Percentiles rank a stretch among this genome's conserved stretches.
Conservation (phyloP, 1,139 yeast genomes). For the Zygoascus sp. region DNA sequence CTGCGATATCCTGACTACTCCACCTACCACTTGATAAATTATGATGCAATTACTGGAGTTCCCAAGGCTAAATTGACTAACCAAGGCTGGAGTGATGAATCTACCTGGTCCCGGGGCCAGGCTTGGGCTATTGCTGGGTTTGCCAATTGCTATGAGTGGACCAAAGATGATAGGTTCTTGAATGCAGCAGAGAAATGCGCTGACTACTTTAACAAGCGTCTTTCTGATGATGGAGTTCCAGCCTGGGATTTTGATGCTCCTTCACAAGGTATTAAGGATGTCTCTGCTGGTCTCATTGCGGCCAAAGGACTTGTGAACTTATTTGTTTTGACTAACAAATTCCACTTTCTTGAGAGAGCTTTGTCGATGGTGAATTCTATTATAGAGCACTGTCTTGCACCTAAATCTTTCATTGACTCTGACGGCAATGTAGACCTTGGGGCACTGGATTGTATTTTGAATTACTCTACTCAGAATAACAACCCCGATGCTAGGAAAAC, state of each 20-base stretch:
- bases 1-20: slow-evolving; percentile 31
- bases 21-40: slow-evolving; percentile 30
- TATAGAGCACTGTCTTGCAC: slow-evolving; percentile 7
- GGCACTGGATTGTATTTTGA: slow-evolving; percentile 13
- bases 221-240: slow-evolving; percentile 31
- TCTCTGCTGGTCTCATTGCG: slow-evolving; percentile 32
- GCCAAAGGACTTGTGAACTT: slow-evolving; percentile 24
- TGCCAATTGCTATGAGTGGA: slow-evolving; percentile 30
- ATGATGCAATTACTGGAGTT: slow-evolving; percentile 26
- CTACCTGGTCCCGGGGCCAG: slow-evolving; percentile 32
- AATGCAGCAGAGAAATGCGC: slow-evolving; percentile 29
- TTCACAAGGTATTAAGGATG: slow-evolving; percentile 26
- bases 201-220: slow-evolving; percentile 26
- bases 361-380: slow-evolving; percentile 10
- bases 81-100: slow-evolving; percentile 33
- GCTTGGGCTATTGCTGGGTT: slow-evolving; percentile 29
- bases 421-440: slow-evolving; percentile 15
- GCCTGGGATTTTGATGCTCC: slow-evolving; percentile 35
- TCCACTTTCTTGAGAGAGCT: slow-evolving; percentile 12
- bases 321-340: slow-evolving; percentile 11
- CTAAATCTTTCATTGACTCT: slow-evolving; percentile 5
- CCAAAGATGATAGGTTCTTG: slow-evolving; percentile 27
- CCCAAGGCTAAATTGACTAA: slow-evolving; percentile 28
- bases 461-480: slow-evolving; percentile 14
- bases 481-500: slow-evolving; percentile 13